phyloP scores from a whole-genome alignment of 2,329 filamentous ascomycete species.

The Neoscytalidium dimidiatum region DNA sequence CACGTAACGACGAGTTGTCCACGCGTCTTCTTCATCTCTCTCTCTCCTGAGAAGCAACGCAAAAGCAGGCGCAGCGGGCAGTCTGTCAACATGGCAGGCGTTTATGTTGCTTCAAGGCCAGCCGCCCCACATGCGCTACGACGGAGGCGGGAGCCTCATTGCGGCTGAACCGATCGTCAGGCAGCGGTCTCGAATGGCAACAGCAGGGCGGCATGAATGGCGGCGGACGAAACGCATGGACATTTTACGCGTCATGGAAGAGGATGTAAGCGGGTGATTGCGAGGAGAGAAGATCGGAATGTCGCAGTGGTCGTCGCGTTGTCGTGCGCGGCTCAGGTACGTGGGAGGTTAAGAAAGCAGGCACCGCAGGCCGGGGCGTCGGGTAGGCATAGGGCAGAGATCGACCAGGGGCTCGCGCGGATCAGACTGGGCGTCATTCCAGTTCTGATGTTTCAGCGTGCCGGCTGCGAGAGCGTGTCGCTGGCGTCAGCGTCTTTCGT shows the following conservation, averaged over 20 bases:
- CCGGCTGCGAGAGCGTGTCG: neutral
- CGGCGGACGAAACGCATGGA: neutral
- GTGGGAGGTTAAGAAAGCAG: neutral
- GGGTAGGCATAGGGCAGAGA: conserved; percentile 13
- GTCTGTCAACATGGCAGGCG: neutral
- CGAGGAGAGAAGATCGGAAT: conserved; percentile 3
- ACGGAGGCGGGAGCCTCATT: conserved; percentile 12
- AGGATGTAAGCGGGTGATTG: too few species aligned
- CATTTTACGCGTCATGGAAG: neutral
- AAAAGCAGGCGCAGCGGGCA: neutral
- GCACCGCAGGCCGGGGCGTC: neutral
- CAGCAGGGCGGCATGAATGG: neutral
- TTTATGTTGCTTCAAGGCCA: conserved; percentile 16
- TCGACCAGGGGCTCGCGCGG: conserved; percentile 1
- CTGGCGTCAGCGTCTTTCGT: conserved; percentile 7
- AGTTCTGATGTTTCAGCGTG: neutral
- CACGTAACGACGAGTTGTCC: neutral
- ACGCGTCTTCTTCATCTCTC: conserved; percentile 12
- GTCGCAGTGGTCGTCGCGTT: conserved; percentile 5
- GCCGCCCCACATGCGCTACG: conserved; percentile 17
- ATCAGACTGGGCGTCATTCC: neutral
- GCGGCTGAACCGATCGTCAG: conserved; percentile 5
- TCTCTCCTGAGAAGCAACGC: neutral
- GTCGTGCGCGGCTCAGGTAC: conserved; percentile 10
- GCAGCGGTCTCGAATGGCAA: neutral